Conservation (phyloP, 1,284 basidiomycete species). For the Coniferiporia sulphurascens region DNA sequence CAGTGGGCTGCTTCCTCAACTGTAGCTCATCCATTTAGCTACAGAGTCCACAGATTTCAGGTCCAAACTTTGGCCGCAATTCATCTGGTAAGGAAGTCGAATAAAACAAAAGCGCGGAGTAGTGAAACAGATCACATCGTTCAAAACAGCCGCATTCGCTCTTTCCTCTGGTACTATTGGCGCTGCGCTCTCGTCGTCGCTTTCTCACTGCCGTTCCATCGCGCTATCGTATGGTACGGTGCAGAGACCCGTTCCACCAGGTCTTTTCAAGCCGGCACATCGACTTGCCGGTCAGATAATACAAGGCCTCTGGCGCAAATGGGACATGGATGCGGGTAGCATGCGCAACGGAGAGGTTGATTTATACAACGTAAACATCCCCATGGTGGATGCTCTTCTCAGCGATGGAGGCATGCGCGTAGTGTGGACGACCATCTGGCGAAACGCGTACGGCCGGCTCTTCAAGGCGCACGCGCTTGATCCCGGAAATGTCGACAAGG, state of each 20-base stretch:
- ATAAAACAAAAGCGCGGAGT: conserved; percentile 15
- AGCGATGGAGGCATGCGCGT: conserved; percentile 50
- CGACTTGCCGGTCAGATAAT: conserved; percentile 64
- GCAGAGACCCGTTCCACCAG: conserved; percentile 58
- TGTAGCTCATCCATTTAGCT: conserved; percentile 5
- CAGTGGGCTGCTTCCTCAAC: conserved; percentile 25
- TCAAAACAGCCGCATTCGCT: conserved; percentile 70
- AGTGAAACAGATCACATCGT: background rate
- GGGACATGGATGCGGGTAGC: conserved; percentile 66
- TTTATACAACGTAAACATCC: conserved; percentile 80
- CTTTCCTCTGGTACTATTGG: conserved; percentile 90
- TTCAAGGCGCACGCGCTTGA: conserved; percentile 49
- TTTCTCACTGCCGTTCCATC: conserved; percentile 68
- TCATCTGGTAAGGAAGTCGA: conserved; percentile 49
- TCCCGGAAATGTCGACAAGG: conserved; percentile 19
- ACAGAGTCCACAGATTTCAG: conserved; percentile 73
- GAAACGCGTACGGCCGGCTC: conserved; percentile 69
- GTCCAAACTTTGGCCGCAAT: conserved; percentile 77
- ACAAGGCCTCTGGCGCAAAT: conserved; percentile 70
- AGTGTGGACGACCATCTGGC: conserved; percentile 73
- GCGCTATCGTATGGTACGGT: conserved; percentile 85
- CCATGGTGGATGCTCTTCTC: conserved; percentile 60
- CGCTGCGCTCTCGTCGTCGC: conserved; percentile 76
- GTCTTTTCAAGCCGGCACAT: conserved; percentile 66
- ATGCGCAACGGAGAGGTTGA: conserved; percentile 62